Evolutionary conservation across 208 protist species (phyloP).

Genomic region (Leishmania lainsoni): DNA sequence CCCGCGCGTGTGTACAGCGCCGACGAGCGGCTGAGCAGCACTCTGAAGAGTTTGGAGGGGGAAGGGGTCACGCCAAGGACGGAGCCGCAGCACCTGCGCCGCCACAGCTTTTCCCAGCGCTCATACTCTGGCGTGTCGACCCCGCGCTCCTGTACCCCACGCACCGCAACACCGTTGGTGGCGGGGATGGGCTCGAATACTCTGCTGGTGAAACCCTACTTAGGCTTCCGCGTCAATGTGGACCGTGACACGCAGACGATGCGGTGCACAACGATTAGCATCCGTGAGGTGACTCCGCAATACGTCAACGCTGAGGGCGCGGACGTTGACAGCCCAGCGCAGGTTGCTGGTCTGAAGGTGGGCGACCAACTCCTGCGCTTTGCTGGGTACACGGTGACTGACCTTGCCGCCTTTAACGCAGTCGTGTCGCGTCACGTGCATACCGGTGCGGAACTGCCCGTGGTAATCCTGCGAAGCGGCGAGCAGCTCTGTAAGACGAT

Average conservation of each 20-base stretch:
- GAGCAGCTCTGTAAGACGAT: slow-evolving; percentile 34
- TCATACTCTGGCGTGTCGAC: slow-evolving; percentile 31
- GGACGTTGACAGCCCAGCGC: slow-evolving; percentile 51
- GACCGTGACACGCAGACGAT: slow-evolving; percentile 18
- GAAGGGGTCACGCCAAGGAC: slow-evolving; percentile 1
- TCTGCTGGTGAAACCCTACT: slow-evolving; percentile 48
- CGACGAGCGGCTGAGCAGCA: slow-evolving; percentile 12
- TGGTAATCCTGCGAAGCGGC: slow-evolving; percentile 55
- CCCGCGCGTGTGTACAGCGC: slow-evolving; percentile 1
- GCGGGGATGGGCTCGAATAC: not conserved
- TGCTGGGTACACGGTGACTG: slow-evolving; percentile 83
- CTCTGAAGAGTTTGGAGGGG: slow-evolving; percentile 11
- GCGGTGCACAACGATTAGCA: slow-evolving; percentile 34
- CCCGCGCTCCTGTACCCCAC: slow-evolving; percentile 43
- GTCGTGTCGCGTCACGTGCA: slow-evolving; percentile 76
- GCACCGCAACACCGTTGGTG: slow-evolving; percentile 11
- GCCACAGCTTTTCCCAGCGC: slow-evolving; percentile 24
- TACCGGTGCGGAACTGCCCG: slow-evolving; percentile 47
- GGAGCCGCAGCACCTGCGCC: slow-evolving; percentile 6
- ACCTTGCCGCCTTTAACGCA: slow-evolving; percentile 84
- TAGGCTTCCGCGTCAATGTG: slow-evolving; percentile 77
- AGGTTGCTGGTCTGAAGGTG: slow-evolving; percentile 54
- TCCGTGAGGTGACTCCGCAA: slow-evolving; percentile 55
- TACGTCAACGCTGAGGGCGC: slow-evolving; percentile 49
- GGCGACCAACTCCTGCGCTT: slow-evolving; percentile 82